Evolutionary conservation across 768 basidiomycete genomes (phyloP), one percentile per base, ranked within the genome.

Genomic region (Russula foetens): DNA sequence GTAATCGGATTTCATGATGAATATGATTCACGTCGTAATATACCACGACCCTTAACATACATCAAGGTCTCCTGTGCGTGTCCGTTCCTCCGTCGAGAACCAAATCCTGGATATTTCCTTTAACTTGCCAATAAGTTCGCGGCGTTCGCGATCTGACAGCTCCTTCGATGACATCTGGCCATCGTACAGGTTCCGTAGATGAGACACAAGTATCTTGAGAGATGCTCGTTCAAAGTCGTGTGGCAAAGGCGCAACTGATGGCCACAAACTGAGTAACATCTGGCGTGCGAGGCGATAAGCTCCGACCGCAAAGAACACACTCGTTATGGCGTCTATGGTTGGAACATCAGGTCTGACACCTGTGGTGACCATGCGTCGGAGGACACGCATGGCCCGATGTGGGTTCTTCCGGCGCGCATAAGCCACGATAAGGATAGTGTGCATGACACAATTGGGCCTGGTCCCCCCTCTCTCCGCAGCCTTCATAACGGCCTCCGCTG

Each of bases 371-470:
- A 93, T 90, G 41, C 76, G 71, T 35, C 77, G 77, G 67, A 90
- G 92, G 26, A 76, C 72, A 33, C 70, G 71, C 64, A 80, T 71
- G 0, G 88, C 88, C 28, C 72, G 69, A 3, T 74, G 72, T 6
- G 86, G 81, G 33, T 82, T 72, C 15, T 81, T 79, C 53, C 77
- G 76, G n/a, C 82, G 81, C 23, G 81, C 86, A 70, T 85, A 80
- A 2, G 87, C 90, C 38, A 78, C 75, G 65, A 94, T 84, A 62
- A 94, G 78, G 62, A 86, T 84, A 26, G 90, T 92, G 75, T 84
- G 88, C 79, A 89, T 82, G 47, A 85, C 79, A 21, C 81, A 77
- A 64, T 84, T 83, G 23, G 84, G 81, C 24, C 75, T 71, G 60
- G 86, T 69, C 26, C 84, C 82, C 5, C 77, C 75, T 43, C 74